Evolutionary conservation across 768 basidiomycete species (phyloP), one percentile per base, ranked within the genome.

Genomic region (Kwoniella dendrophila): DNA sequence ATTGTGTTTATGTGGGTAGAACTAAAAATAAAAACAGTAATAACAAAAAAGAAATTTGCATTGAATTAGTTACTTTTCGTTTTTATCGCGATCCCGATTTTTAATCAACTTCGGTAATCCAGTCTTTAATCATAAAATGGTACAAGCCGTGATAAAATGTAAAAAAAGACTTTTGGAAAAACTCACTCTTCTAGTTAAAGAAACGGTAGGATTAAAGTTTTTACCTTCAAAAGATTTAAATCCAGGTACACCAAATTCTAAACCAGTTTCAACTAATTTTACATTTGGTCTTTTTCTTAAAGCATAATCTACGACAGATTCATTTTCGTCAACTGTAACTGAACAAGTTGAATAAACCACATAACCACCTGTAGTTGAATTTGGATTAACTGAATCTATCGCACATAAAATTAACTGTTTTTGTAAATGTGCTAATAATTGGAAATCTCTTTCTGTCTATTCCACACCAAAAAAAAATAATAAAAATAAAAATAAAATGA

Each of bases 301-400:
- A 18, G 96, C 96, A 76, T 99, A 99, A 77, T 96, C 92, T 24
- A 99, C 93, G 14, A 98, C 95, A 1, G 92, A 87, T 80, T 99
- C 96, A 82, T 99, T 94, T 82, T 99, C 96, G 71, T 98, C 96
- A 8, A 97, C 90, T 4, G 90, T 96, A 56, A 99, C 92, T 4
- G 94, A 97, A 78, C 96, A 99, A 0, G 96, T 99, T 48, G 95
- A 98, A 82, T 99, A 99, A 58, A 98, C 95, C 70, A 98, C 81
- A 80, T 88, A 92, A 27, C 93, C 94, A 4, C 96, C 96, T 0
- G 90, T 90, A 72, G 89, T 88, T 4, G 93, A 95, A 59, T 88
- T 87, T 10, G 93, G 86, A 67, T 86, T 88, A 53, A 95, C 87
- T 53, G 92, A 95, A 82, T 99, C 96, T 77, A 99, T 92, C 16